A percentile compares a stretch with the other conserved stretches of the same genome.
Evolutionary conservation across 1,284 basidiomycete genomes (phyloP).

Genomic region (Sporisorium sorghi): DNA sequence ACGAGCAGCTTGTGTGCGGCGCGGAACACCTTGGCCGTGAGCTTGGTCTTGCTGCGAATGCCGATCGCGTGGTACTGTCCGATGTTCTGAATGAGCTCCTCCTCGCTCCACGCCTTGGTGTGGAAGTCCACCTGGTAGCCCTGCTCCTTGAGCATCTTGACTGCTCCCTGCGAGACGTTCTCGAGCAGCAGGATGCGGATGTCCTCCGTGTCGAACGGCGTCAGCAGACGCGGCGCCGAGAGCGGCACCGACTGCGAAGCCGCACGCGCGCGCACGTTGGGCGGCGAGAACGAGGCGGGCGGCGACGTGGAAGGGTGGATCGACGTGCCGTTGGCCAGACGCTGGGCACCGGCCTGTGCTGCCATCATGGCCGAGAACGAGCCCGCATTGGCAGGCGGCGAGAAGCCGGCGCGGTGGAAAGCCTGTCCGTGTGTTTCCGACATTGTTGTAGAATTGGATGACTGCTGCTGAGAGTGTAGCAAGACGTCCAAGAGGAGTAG

Average conservation of each 20-base stretch:
- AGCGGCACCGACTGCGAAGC: conserved; percentile 43
- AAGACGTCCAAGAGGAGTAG: neutral
- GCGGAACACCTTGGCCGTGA: conserved; percentile 86
- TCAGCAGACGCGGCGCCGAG: conserved; percentile 59
- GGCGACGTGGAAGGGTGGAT: conserved; percentile 45
- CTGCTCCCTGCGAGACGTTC: conserved; percentile 94
- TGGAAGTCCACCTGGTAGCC: conserved; percentile 95
- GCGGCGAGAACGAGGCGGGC: conserved; percentile 41
- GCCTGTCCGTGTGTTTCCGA: conserved; percentile 56
- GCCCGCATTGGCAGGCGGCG: conserved; percentile 55
- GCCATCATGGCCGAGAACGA: conserved; percentile 65
- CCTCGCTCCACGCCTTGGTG: conserved; percentile 87
- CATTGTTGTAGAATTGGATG: conserved; percentile 23
- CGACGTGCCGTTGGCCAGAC: conserved; percentile 37
- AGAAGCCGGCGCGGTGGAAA: conserved; percentile 63
- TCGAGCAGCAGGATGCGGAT: conserved; percentile 83
- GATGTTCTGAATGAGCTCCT: conserved; percentile 89
- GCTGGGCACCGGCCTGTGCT: conserved; percentile 47
- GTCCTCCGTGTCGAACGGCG: conserved; percentile 65
- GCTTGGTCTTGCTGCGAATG: conserved; percentile 96
- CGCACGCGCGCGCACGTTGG: conserved; percentile 36
- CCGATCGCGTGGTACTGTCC: conserved; percentile 92
- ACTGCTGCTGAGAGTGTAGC: neutral
- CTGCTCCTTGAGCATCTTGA: conserved; percentile 81
- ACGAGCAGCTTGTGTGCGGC: conserved; percentile 78